Percentiles rank a stretch among this genome's conserved stretches.
These are phyloP conservation scores for Neurospora sp. DNA, from an alignment of 495 filamentous ascomycete species.

Conservation along the genomic window DNA sequence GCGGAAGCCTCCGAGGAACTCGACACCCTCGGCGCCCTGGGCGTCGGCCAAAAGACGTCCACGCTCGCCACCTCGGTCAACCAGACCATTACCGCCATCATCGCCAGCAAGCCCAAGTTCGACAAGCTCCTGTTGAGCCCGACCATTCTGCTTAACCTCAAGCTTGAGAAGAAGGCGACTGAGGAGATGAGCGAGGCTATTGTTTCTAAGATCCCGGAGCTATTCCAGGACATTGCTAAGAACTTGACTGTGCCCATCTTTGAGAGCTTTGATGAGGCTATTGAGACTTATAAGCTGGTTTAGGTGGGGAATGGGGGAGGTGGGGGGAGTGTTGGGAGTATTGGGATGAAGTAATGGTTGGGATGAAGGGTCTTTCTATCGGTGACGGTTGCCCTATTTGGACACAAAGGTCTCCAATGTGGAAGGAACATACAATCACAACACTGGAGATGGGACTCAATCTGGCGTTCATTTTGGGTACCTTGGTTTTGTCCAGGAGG, in stretches of 20 bases:
- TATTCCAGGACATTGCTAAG: constrained; percentile 14
- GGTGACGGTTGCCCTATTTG: background rate
- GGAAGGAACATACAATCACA: background rate
- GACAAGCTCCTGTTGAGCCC: constrained; percentile 22
- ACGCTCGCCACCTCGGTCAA: constrained; percentile 17
- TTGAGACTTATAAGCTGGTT: constrained; percentile 15
- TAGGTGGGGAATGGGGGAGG: background rate
- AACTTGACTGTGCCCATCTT: constrained; percentile 18
- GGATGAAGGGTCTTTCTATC: background rate
- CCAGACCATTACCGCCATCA: constrained; percentile 16
- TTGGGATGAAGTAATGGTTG: background rate
- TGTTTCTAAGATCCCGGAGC: constrained; percentile 24
- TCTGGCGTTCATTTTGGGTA: background rate
- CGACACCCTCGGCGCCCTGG: constrained; percentile 10
- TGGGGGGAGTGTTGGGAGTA: background rate
- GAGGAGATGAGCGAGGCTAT: constrained; percentile 20
- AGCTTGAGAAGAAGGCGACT: constrained; percentile 24
- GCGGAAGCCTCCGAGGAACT: constrained; percentile 15
- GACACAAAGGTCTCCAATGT: background rate
- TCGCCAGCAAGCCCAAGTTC: constrained; percentile 24
- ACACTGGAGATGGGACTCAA: background rate
- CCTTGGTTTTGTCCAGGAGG: background rate
- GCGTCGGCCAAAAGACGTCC: constrained; percentile 15
- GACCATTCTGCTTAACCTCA: constrained; percentile 22
- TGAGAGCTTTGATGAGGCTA: constrained; percentile 17